Evolutionary conservation across 176 grass and related monocot species (phyloP).

Genomic region (Zea mays): Zm-B73-REFERENCE-NAM-5.0 NC_050096.1:28903501-28904000

Average conservation of each 20-base stretch:
- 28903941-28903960: too few species aligned
- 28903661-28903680: too few species aligned
- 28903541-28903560: conserved; percentile 7
- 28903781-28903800: conserved; percentile 24
- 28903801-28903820: conserved; percentile 34
- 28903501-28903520: conserved; percentile 43
- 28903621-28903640: conserved; percentile 20
- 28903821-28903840: conserved; percentile 52
- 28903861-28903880: conserved; percentile 27
- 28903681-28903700: conserved; percentile 42
- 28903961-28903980: neutral
- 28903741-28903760: conserved; percentile 5
- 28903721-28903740: neutral
- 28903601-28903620: neutral
- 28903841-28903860: conserved; percentile 10
- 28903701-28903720: too few species aligned
- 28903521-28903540: neutral
- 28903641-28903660: neutral
- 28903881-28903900: too few species aligned
- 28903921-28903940: neutral
- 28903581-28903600: too few species aligned
- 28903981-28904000: conserved; percentile 38
- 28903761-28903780: conserved; percentile 33
- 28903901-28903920: conserved; percentile 37
- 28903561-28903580: neutral